Evolutionary conservation across 1,284 basidiomycete genomes (phyloP), one percentile per base, ranked within the genome.

Genomic region (Malassezia sp.): DNA sequence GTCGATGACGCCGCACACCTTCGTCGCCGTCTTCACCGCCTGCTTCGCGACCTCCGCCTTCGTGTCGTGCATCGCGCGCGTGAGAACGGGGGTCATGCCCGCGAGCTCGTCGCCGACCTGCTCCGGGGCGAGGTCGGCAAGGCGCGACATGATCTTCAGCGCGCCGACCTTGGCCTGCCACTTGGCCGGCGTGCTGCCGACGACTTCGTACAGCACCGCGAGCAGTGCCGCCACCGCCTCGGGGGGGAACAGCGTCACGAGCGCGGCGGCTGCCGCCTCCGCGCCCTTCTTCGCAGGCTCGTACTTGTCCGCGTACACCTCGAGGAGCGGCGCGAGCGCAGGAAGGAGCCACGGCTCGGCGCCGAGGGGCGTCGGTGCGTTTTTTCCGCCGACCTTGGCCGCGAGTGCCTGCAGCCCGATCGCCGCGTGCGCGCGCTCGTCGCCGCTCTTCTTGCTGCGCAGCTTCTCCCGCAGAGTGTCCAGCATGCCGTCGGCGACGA

Each of bases 151-250:
- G 14, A 72, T 56, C 69, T 96, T 90, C 41, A 96, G 74, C 1
- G 83, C 85, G n/a, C 85, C 88, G 12, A 91, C 83, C 76, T 97
- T 96, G 53, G 84, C 82, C 61, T 84, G 80, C 91, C 91, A 97
- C 73, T 95, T 95, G 43, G 85, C 86, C 43, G 63, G 63, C 42
- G 66, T 58, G 42, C 78, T 79, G 42, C 85, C 82, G 24, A 96
- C 73, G 45, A 85, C 79, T 28, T 74, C 75, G 68, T 84, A 82
- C 23, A 96, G 76, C 4, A 75, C 72, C 38, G 78, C 76, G 67
- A 91, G 83, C 14, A 88, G 78, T 31, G 68, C 69, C 47, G 81
- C 71, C 22, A 80, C 77, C 14, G 80, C 84, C 18, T 86, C 80
- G 3, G 87, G 81, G 20, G 90, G 86, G 45, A 81, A 79, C 15